Conservation (phyloP, 2,329 filamentous ascomycete genomes). For the Microcyclospora pomicola region DNA sequence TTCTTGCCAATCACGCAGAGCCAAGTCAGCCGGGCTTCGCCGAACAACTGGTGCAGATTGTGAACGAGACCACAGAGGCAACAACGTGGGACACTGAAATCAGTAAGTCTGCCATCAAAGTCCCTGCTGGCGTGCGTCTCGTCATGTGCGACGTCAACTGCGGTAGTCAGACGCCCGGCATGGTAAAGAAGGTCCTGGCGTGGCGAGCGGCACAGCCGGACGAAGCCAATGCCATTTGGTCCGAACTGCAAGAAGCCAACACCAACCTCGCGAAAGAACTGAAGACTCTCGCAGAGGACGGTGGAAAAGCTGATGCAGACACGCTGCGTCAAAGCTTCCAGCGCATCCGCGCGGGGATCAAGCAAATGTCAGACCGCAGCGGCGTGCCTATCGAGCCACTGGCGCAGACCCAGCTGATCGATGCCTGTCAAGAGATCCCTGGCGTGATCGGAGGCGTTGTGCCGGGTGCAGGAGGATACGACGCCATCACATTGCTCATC, state of each 20-base stretch:
- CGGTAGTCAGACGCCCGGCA: slow-evolving; percentile 80
- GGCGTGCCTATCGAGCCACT: slow-evolving; percentile 79
- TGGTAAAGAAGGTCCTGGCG: slow-evolving; percentile 82
- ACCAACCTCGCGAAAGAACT: slow-evolving; percentile 55
- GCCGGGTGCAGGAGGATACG: slow-evolving; percentile 84
- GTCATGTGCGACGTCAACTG: slow-evolving; percentile 96
- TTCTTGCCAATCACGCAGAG: slow-evolving; percentile 55
- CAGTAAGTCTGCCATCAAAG: slow-evolving; percentile 50
- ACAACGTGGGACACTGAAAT: slow-evolving; percentile 69
- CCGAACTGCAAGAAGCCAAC: slow-evolving; percentile 58
- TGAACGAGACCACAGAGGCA: slow-evolving; percentile 43
- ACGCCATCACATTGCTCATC: slow-evolving; percentile 72
- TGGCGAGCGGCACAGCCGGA: slow-evolving; percentile 58
- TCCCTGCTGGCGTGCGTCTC: slow-evolving; percentile 62
- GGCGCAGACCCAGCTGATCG: slow-evolving; percentile 70
- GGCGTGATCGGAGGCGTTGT: slow-evolving; percentile 87
- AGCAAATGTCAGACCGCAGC: slow-evolving; percentile 60
- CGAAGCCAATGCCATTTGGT: slow-evolving; percentile 60
- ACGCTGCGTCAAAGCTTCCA: slow-evolving; percentile 39
- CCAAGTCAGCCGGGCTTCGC: slow-evolving; percentile 55
- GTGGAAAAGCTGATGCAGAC: slow-evolving; percentile 33
- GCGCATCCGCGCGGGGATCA: slow-evolving; percentile 46
- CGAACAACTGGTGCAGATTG: slow-evolving; percentile 46
- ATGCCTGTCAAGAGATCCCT: slow-evolving; percentile 55
- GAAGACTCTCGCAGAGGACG: slow-evolving; percentile 35